Evolutionary conservation across 179 eudicot species (phyloP).

Genomic region (Heliamphora ciliata): DNA sequence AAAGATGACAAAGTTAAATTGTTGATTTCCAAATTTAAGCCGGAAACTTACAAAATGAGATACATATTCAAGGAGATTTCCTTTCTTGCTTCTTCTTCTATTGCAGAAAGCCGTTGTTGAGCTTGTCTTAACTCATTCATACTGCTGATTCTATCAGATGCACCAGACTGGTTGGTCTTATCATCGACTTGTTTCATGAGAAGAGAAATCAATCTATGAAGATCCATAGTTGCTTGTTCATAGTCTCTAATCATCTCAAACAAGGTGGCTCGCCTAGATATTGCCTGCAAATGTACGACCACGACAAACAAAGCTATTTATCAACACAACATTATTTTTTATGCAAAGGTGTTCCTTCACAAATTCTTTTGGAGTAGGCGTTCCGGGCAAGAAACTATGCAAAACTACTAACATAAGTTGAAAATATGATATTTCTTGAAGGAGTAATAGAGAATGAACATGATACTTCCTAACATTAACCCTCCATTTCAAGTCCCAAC

Average conservation of each 20-base stretch:
- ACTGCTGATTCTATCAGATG: slow-evolving; percentile 32
- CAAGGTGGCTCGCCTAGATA: slow-evolving; percentile 75
- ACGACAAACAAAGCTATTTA: neutral
- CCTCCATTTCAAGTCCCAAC: neutral
- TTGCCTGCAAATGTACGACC: slow-evolving; percentile 40
- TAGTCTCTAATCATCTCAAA: slow-evolving; percentile 90
- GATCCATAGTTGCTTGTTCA: slow-evolving; percentile 70
- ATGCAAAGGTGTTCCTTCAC: neutral
- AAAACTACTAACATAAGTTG: neutral
- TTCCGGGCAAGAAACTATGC: neutral
- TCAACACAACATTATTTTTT: neutral
- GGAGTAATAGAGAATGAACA: neutral
- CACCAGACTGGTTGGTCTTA: slow-evolving; percentile 31
- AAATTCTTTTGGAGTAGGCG: neutral
- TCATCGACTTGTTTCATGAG: slow-evolving; percentile 48
- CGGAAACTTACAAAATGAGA: slow-evolving; percentile 72
- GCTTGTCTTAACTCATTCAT: slow-evolving; percentile 65
- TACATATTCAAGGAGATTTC: slow-evolving; percentile 71
- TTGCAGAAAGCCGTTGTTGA: slow-evolving; percentile 42
- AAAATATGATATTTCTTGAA: neutral
- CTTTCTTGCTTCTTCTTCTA: slow-evolving; percentile 66
- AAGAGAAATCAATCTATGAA: slow-evolving; percentile 53
- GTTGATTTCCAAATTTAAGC: neutral
- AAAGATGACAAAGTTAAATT: neutral
- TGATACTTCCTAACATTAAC: neutral